Percentiles rank a stretch among this genome's conserved stretches.
phyloP scores from a whole-genome alignment of 495 filamentous ascomycete genomes.

The Clohesyomyces aquaticus region DNA sequence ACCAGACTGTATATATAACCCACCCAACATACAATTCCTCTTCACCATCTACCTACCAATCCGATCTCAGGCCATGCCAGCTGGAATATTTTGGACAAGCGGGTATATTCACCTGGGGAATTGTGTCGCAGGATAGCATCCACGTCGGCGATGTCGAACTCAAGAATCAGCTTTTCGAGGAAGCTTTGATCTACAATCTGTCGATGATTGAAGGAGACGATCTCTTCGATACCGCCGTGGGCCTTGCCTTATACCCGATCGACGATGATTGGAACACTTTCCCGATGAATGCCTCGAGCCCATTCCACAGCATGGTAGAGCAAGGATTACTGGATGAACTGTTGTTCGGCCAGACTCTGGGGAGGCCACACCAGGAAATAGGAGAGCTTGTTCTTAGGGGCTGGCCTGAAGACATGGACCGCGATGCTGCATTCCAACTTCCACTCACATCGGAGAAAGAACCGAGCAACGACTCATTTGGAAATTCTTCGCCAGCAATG shows the following conservation, averaged over 20 bases:
- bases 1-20: not conserved
- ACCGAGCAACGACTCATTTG: not conserved
- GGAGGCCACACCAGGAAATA: not conserved
- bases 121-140: slow-evolving; percentile 3
- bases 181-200: not conserved
- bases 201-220: not conserved
- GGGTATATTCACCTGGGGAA: slow-evolving; percentile 3
- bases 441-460: not conserved
- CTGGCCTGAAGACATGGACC: not conserved
- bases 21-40: not conserved
- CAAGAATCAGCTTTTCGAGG: slow-evolving; percentile 1
- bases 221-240: slow-evolving; percentile 6
- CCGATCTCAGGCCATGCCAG: not conserved
- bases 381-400: not conserved
- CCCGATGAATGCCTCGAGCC: not conserved
- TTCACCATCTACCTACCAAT: not conserved
- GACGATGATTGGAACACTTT: not conserved
- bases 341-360: not conserved
- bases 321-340: not conserved
- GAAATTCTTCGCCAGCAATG: slow-evolving; percentile 2
- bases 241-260: not conserved
- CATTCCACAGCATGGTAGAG: slow-evolving; percentile 4
- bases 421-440: not conserved
- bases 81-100: not conserved
- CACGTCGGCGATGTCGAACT: not conserved